phyloP scores from a whole-genome alignment of 2,329 filamentous ascomycete genomes.

The Fusarium sp. region DNA sequence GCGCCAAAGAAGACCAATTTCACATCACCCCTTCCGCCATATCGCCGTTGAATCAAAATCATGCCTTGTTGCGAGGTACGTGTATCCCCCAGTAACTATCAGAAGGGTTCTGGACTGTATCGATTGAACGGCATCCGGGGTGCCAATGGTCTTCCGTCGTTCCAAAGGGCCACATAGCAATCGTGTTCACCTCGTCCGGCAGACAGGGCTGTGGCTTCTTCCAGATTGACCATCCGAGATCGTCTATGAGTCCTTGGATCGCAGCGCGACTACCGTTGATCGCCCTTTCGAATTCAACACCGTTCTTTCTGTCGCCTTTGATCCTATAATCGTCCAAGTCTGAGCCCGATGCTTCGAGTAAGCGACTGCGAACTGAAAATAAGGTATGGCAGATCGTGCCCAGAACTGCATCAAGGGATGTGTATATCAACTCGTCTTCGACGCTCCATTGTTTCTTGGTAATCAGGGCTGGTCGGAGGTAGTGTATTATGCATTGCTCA shows the following conservation, averaged over 20 bases:
- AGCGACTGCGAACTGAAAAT: constrained; percentile 38
- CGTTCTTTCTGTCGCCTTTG: neutral
- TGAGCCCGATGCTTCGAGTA: constrained; percentile 32
- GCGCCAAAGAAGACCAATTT: neutral
- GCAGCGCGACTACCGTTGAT: constrained; percentile 29
- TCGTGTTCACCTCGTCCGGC: constrained; percentile 65
- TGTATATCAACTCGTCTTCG: constrained; percentile 58
- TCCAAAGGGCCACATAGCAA: constrained; percentile 74
- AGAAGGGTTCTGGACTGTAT: constrained; percentile 35
- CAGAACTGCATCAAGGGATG: constrained; percentile 55
- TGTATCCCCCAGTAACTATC: constrained; percentile 40
- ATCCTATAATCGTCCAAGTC: constrained; percentile 8
- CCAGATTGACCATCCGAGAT: constrained; percentile 70
- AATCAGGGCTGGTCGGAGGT: constrained; percentile 49
- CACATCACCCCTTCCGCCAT: neutral
- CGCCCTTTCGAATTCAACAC: constrained; percentile 21
- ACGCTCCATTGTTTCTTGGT: constrained; percentile 47
- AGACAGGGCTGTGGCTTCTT: constrained; percentile 65
- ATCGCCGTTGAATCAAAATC: neutral
- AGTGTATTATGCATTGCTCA: constrained; percentile 59
- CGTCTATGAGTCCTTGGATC: constrained; percentile 53
- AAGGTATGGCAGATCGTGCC: constrained; percentile 52
- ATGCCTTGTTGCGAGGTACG: neutral
- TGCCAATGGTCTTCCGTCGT: constrained; percentile 62
- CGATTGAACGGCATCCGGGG: constrained; percentile 47